Base-by-base conservation (phyloP, 441 rosid species). In the Theobroma grandiflorum region DNA sequence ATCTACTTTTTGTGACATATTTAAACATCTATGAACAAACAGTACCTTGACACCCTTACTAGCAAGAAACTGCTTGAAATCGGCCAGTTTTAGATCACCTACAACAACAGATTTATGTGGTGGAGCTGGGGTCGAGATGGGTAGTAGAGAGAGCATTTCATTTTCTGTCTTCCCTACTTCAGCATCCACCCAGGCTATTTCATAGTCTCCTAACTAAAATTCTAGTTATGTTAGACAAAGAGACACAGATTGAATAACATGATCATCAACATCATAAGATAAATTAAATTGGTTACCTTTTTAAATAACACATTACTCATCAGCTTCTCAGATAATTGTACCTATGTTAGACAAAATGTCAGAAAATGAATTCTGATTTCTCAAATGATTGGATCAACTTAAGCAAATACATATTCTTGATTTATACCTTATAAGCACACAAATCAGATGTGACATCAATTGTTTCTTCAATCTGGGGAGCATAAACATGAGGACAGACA, bases 261-360 rank as follows among this genome's bases (percentile, higher is more conserved):
- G 16, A 52, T n/a, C 3, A 45, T 69, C 11, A 80, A 57, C 15
- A 52, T 43, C 75, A 72, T 9, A 61, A 59, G 68, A 47, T 5
- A 61, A 16, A 72, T 8, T 20, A 37, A 45, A 31, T 61, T 66
- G 18, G 61, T 59, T 86, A 95, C 99, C 97, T 97, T 97, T 86
- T 97, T 97, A 73, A 92, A 93, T 78, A 94, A 92, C 77, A 95
- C 98, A 81, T 91, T 95, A 82, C 99, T 94, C 99, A 97, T 95
- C 83, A 97, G 86, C 87, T 94, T 92, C 88, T 97, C 99, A 42
- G 98, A 94, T 47, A 97, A 95, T 90, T 95, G 98, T 62, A 95
- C 98, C 99, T 97, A 74, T 40, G 84, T 65, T 26, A 79, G 77
- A 86, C 49, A 66, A 45, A 20, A 77, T 22, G 66, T 68, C 74